phyloP scores from a whole-genome alignment of 139 green algal species.

The Penium margaritaceum region DNA sequence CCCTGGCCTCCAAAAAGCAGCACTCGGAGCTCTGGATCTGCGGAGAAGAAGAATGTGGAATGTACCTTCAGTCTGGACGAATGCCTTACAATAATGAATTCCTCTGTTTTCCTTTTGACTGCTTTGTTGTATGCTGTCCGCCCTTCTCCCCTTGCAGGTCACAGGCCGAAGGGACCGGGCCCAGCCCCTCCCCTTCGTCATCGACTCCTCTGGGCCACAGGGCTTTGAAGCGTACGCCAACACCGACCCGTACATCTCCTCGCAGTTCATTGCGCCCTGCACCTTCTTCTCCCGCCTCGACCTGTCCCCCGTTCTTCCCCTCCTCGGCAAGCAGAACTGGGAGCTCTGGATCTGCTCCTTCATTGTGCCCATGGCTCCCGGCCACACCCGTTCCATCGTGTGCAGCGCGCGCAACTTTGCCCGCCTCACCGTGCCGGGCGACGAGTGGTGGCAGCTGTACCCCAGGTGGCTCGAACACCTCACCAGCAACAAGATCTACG shows the following conservation, averaged over 20 bases:
- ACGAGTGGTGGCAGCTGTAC: conserved; percentile 29
- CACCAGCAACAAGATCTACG: conserved; percentile 33
- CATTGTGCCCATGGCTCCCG: conserved; percentile 31
- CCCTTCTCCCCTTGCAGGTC: too few species aligned
- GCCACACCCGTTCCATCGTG: conserved; percentile 27
- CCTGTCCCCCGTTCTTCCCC: conserved; percentile 6
- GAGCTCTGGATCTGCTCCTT: conserved; percentile 41
- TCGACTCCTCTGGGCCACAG: conserved; percentile 12
- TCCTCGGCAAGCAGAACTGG: conserved; percentile 32
- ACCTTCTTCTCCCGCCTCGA: conserved; percentile 28
- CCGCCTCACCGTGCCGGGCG: background rate
- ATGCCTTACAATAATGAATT: too few species aligned
- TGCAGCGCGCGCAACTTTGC: conserved; percentile 34
- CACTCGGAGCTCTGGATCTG: too few species aligned
- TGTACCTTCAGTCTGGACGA: too few species aligned
- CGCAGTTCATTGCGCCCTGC: conserved; percentile 18
- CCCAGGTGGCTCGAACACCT: conserved; percentile 42
- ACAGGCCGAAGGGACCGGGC: conserved; percentile 31
- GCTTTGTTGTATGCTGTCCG: too few species aligned
- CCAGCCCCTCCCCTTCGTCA: conserved; percentile 16
- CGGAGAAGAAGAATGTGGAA: too few species aligned
- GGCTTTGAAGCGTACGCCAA: conserved; percentile 5
- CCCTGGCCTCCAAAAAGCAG: too few species aligned
- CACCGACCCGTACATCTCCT: conserved; percentile 12
- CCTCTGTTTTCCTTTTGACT: too few species aligned